phyloP scores from a whole-genome alignment of 345 rosid genomes.

The Microcos paniculata region DNA sequence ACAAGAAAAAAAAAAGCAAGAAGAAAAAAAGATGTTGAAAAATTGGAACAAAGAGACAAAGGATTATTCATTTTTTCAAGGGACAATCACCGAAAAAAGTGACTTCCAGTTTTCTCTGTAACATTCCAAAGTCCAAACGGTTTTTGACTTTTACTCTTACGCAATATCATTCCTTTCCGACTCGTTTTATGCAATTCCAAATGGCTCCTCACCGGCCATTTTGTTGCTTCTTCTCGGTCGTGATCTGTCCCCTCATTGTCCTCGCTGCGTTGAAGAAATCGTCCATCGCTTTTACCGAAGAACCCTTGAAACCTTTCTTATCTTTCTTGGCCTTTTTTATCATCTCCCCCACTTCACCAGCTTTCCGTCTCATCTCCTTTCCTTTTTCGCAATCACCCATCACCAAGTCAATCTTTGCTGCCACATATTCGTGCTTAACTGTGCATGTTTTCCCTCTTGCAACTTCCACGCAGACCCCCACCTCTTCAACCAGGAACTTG shows the following conservation, averaged over 20 bases:
- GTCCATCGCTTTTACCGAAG: slow-evolving; percentile 36
- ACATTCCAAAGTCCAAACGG: too few relatives aligned
- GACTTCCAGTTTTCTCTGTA: too few relatives aligned
- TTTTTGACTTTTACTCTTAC: too few relatives aligned
- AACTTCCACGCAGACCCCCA: slow-evolving; percentile 31
- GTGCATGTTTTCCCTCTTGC: slow-evolving; percentile 25
- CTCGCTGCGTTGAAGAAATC: slow-evolving; percentile 34
- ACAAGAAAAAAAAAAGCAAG: too few relatives aligned
- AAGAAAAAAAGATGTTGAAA: too few relatives aligned
- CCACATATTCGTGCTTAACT: slow-evolving; percentile 17
- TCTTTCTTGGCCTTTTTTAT: slow-evolving; percentile 12
- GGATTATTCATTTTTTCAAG: too few relatives aligned
- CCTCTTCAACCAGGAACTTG: slow-evolving; percentile 24
- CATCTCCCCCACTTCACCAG: slow-evolving; percentile 11
- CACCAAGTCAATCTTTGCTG: slow-evolving; percentile 23
- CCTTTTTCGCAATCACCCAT: slow-evolving; percentile 29
- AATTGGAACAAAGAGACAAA: too few relatives aligned
- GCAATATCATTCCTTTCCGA: not conserved
- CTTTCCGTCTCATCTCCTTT: slow-evolving; percentile 25
- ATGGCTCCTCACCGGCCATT: not conserved
- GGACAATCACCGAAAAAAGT: too few relatives aligned
- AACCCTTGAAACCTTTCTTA: slow-evolving; percentile 22
- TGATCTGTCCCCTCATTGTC: not conserved
- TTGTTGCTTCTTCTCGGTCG: not conserved
- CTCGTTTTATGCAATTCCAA: not conserved